phyloP scores from a whole-genome alignment of 2,329 filamentous ascomycete species.

The Trichophyton benhamiae region DNA sequence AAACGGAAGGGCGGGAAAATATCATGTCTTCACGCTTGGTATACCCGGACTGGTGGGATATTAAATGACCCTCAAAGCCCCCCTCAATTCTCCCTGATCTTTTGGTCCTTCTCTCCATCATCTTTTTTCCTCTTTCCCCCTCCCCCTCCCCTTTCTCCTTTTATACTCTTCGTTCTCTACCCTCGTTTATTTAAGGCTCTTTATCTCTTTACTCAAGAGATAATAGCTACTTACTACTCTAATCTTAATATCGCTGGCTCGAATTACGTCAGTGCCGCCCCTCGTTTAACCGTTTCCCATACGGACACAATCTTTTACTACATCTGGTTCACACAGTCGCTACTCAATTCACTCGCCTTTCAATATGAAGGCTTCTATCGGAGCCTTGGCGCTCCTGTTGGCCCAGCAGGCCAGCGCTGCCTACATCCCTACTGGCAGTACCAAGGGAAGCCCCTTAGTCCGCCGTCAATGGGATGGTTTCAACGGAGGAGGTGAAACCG shows the following conservation, averaged over 20 bases:
- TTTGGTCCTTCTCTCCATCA: neutral
- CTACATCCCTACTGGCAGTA: neutral
- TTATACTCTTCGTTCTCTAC: neutral
- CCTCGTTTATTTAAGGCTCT: neutral
- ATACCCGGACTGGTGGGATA: neutral
- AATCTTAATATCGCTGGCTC: conserved; percentile 13
- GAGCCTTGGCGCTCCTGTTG: conserved; percentile 14
- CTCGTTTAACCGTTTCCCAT: neutral
- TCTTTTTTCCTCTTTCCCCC: neutral
- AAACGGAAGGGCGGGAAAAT: neutral
- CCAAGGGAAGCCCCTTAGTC: neutral
- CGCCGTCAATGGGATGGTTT: neutral
- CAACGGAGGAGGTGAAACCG: neutral
- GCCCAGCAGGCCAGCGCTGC: conserved; percentile 19
- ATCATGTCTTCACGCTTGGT: neutral
- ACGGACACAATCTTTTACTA: neutral
- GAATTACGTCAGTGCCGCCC: conserved; percentile 8
- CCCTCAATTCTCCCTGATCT: neutral
- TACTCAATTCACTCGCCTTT: neutral
- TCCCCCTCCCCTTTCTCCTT: neutral
- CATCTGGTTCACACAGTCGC: neutral
- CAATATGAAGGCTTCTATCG: conserved; percentile 16
- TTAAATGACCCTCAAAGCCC: neutral
- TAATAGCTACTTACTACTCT: conserved; percentile 1
- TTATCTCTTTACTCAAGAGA: neutral